A percentile compares a stretch with the other conserved stretches of the same genome.
Evolutionary conservation across 495 filamentous ascomycete species (phyloP).

Genomic region (Hypoxylon fragiforme): DNA sequence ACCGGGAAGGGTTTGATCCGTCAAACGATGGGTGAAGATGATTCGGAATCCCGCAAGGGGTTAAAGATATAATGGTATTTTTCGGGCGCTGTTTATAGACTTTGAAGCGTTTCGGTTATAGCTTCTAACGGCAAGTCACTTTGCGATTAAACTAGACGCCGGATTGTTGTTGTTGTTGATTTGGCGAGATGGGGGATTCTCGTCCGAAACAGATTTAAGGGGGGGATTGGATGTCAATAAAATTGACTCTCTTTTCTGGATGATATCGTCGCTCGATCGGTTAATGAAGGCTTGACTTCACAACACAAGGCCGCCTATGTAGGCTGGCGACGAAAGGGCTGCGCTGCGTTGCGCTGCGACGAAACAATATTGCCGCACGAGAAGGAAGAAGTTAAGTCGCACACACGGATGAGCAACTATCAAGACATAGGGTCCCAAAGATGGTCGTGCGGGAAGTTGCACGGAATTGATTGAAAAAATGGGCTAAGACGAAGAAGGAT

Average conservation of each 20-base stretch:
- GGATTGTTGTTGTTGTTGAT: neutral
- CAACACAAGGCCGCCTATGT: constrained; percentile 19
- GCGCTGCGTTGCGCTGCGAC: constrained; percentile 29
- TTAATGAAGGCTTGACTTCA: constrained; percentile 15
- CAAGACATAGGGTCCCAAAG: constrained; percentile 28
- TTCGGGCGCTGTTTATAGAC: constrained; percentile 12
- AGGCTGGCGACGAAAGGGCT: constrained; percentile 18
- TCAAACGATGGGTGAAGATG: constrained; percentile 15
- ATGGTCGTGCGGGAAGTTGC: constrained; percentile 26
- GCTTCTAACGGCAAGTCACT: neutral
- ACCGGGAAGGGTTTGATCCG: constrained; percentile 19
- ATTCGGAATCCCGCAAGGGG: constrained; percentile 28
- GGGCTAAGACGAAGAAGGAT: constrained; percentile 23
- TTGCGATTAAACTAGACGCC: constrained; percentile 10
- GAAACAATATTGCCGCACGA: constrained; percentile 12
- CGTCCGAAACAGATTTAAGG: too few relatives aligned
- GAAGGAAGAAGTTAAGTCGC: constrained; percentile 21
- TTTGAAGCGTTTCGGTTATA: neutral
- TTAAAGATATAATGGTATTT: neutral
- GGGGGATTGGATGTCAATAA: neutral
- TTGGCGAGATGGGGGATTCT: too few relatives aligned
- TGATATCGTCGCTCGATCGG: constrained; percentile 18
- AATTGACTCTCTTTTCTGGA: neutral
- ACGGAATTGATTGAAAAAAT: constrained; percentile 33
- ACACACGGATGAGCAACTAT: constrained; percentile 22